Base-by-base conservation (phyloP, 1,284 basidiomycete species). In the Fomitiporia mediterranea region DNA sequence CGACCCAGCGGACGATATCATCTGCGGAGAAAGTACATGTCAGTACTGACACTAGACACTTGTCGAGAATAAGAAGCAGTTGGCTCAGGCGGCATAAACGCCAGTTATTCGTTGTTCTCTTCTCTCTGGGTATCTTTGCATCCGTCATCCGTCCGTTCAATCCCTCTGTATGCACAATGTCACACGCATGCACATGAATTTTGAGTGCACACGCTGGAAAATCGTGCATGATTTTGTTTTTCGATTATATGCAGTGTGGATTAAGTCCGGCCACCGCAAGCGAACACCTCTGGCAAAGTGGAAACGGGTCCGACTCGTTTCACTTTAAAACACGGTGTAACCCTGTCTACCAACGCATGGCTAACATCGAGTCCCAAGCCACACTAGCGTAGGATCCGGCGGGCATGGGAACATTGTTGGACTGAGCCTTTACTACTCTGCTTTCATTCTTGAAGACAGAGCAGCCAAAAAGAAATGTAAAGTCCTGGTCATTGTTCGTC, bases 211-310 rank as follows among this genome's bases (percentile, higher is more conserved):
- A 69, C 65, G 73, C 68, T 75, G n/a, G 68, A 65, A 55, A 61
- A 63, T 65, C 63, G 63, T 54, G 51, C 61, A 55, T 37, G 30
- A 38, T n/a, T 63, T 49, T 67, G 43, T 66, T 57, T 43, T 59
- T 51, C 68, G 69, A 68, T 62, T 62, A 61, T 61, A 58, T 35
- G 40, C 37, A 51, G 64, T n/a, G n/a, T n/a, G n/a, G n/a, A n/a
- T n/a, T n/a, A n/a, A n/a, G n/a, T n/a, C n/a, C n/a, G 70, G 55
- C 73, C 73, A 75, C 73, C 62, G 71, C 73, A 74, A 68, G 71
- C 63, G 72, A 74, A 72, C 73, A 63, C 73, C 68, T 61, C 63
- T 55, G 38, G 54, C 63, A 66, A 65, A 61, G 62, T 60, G 37
- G n/a, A n/a, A n/a, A n/a, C n/a, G n/a, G n/a, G n/a, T n/a, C n/a